Evolutionary conservation across 306 rosid species (phyloP).

Genomic region (Mimosa bimucronata): DNA sequence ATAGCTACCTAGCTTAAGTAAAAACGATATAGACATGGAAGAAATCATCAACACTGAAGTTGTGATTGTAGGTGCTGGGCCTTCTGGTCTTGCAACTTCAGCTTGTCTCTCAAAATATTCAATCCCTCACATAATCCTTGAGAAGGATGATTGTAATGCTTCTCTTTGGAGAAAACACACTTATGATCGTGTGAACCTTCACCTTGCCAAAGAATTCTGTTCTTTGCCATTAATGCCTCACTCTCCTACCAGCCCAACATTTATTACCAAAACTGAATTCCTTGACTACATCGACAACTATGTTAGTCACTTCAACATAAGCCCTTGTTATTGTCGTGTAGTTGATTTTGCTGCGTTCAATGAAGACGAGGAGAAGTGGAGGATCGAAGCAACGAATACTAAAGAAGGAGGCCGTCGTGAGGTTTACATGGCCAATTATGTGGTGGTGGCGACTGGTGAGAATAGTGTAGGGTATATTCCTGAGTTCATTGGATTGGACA

Average conservation of each 20-base stretch:
- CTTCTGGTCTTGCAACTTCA: too few relatives aligned
- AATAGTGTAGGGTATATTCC: slow-evolving; percentile 42
- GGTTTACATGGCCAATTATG: slow-evolving; percentile 34
- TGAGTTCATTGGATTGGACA: slow-evolving; percentile 38
- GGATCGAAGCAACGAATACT: slow-evolving; percentile 28
- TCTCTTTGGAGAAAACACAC: slow-evolving; percentile 62
- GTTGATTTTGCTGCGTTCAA: slow-evolving; percentile 40
- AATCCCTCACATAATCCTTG: slow-evolving; percentile 47
- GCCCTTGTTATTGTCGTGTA: slow-evolving; percentile 35
- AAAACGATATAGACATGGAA: slow-evolving; percentile 15
- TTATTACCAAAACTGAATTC: slow-evolving; percentile 39
- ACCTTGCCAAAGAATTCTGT: slow-evolving; percentile 51
- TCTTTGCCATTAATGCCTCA: slow-evolving; percentile 43
- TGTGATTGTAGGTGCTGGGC: slow-evolving; percentile 52
- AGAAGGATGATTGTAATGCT: slow-evolving; percentile 51
- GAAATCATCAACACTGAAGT: slow-evolving; percentile 6
- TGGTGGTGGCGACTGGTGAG: slow-evolving; percentile 53
- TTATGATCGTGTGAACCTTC: slow-evolving; percentile 52
- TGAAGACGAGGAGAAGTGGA: slow-evolving; percentile 34
- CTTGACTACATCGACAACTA: slow-evolving; percentile 46
- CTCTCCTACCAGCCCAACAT: slow-evolving; percentile 31
- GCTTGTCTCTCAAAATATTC: slow-evolving; percentile 42
- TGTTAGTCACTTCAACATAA: slow-evolving; percentile 32
- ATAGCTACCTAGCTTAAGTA: neutral
- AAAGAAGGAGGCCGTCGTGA: neutral